Evolutionary conservation across 345 rosid genomes (phyloP).

Genomic region (Camelina neglecta): DNA sequence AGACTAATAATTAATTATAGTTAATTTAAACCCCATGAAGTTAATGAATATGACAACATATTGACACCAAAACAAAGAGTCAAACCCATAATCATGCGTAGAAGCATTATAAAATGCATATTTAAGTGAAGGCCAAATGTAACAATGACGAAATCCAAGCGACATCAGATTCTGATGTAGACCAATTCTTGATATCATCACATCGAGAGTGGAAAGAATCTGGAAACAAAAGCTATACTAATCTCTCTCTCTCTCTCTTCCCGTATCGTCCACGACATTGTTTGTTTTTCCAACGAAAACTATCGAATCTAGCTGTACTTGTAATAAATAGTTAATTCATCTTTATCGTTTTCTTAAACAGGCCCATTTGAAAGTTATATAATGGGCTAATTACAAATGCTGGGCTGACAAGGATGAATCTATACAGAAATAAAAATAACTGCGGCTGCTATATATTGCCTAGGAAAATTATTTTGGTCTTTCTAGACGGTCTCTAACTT

Average conservation of each 20-base stretch:
- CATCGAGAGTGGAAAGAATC: slow-evolving; percentile 18
- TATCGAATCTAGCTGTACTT: neutral
- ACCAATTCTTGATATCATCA: slow-evolving; percentile 32
- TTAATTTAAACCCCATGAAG: slow-evolving; percentile 16
- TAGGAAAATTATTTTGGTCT: neutral
- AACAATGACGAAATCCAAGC: slow-evolving; percentile 29
- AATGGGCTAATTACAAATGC: neutral
- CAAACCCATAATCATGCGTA: slow-evolving; percentile 19
- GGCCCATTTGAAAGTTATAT: slow-evolving; percentile 6
- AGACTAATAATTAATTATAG: neutral
- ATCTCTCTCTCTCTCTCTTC: neutral
- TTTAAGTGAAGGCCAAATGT: neutral
- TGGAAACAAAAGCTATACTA: neutral
- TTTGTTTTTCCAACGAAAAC: neutral
- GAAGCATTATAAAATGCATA: slow-evolving; percentile 10
- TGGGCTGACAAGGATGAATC: too few species aligned
- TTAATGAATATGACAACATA: slow-evolving; percentile 26
- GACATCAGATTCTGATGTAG: slow-evolving; percentile 14
- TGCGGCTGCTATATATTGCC: too few species aligned
- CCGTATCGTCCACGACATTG: neutral
- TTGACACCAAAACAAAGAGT: slow-evolving; percentile 14
- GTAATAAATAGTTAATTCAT: neutral
- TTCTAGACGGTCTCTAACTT: neutral
- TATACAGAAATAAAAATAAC: too few species aligned
- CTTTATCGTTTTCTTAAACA: neutral